Conservation (phyloP, 331 rosid species). For the Saraca asoca region DNA sequence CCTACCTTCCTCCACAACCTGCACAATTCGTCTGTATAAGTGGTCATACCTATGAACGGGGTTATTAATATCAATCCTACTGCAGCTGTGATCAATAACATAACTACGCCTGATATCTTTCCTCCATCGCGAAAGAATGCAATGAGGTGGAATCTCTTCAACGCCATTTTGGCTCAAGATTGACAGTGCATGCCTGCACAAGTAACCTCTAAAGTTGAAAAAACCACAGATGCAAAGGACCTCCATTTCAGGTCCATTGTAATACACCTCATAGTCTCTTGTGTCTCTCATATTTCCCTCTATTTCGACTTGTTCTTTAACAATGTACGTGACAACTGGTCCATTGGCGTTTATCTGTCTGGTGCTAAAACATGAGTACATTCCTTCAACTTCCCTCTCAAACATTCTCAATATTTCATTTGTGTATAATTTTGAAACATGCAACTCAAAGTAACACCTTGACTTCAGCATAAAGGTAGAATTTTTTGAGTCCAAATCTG, state of each 20-base stretch:
- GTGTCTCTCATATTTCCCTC: slow-evolving; percentile 51
- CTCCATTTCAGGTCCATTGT: slow-evolving; percentile 51
- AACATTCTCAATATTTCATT: slow-evolving; percentile 50
- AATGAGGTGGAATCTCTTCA: slow-evolving; percentile 65
- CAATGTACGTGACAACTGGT: slow-evolving; percentile 50
- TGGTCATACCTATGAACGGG: slow-evolving; percentile 65
- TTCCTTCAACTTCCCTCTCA: slow-evolving; percentile 60
- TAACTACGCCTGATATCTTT: slow-evolving; percentile 58
- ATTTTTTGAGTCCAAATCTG: slow-evolving; percentile 61
- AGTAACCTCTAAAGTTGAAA: slow-evolving; percentile 66
- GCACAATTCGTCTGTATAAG: slow-evolving; percentile 58
- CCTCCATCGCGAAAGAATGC: slow-evolving; percentile 67
- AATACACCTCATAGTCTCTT: slow-evolving; percentile 63
- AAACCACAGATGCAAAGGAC: slow-evolving; percentile 65
- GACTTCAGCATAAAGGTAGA: slow-evolving; percentile 46
- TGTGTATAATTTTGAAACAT: slow-evolving; percentile 61
- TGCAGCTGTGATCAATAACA: slow-evolving; percentile 44
- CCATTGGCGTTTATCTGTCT: slow-evolving; percentile 57
- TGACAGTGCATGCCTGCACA: slow-evolving; percentile 68
- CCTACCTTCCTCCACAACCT: slow-evolving; percentile 70
- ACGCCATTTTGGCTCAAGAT: slow-evolving; percentile 61
- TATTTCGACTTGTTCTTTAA: slow-evolving; percentile 54
- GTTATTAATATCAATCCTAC: slow-evolving; percentile 52
- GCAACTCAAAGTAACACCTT: slow-evolving; percentile 58
- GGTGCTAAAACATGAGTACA: slow-evolving; percentile 58